Percentiles rank a stretch among this genome's conserved stretches.
Conservation (phyloP, 169 alveolate genomes). For the Besnoitia besnoiti region DNA sequence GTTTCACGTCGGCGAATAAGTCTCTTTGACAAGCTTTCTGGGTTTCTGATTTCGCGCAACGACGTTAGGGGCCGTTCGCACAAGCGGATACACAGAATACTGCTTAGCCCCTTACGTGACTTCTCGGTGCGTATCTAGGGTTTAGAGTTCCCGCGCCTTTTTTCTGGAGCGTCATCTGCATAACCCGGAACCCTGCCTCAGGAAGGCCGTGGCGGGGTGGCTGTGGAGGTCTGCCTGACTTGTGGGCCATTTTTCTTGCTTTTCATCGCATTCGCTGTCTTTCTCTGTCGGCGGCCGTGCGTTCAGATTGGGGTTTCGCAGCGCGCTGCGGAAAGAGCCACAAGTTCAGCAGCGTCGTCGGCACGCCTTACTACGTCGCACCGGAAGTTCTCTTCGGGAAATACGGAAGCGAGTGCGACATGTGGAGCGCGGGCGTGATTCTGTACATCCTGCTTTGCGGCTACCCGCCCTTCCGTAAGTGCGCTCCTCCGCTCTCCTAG, state of each 20-base stretch:
- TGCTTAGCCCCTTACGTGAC: no score
- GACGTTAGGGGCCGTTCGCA: no score
- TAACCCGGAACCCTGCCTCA: neutral
- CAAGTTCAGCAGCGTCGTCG: conserved; percentile 86
- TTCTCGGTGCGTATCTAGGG: no score
- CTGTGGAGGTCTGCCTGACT: neutral
- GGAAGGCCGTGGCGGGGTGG: neutral
- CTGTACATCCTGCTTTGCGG: conserved; percentile 86
- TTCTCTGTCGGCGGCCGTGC: no score
- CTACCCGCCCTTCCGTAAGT: conserved; percentile 85
- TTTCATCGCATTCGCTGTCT: no score
- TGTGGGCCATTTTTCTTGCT: neutral
- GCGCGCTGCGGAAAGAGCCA: conserved; percentile 88
- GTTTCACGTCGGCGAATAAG: no score
- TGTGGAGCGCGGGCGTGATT: conserved; percentile 94
- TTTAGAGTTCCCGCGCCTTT: no score
- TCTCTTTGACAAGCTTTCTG: no score
- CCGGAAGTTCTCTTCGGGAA: conserved; percentile 94
- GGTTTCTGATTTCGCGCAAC: no score
- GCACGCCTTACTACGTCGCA: conserved; percentile 96
- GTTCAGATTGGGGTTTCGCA: conserved; percentile 91
- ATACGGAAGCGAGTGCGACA: conserved; percentile 93
- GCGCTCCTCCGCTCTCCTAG: conserved; percentile 78
- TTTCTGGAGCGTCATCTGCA: neutral
- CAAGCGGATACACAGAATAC: no score